Evolutionary conservation across 2,329 filamentous ascomycete genomes (phyloP).

Genomic region (Trichoderma harzianum): DNA sequence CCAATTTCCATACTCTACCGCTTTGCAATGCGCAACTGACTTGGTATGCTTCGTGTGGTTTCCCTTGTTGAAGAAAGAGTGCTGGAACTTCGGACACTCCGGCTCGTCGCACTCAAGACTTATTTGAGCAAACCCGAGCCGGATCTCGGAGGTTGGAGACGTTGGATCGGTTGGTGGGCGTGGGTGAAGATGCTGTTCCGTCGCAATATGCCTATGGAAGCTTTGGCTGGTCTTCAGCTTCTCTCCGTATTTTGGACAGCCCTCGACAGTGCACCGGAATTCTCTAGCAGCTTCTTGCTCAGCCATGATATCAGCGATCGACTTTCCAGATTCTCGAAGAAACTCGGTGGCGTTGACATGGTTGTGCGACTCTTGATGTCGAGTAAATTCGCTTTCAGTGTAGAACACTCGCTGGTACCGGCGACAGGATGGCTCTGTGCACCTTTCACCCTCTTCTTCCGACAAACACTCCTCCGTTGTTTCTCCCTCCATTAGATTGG

Average conservation of each 20-base stretch:
- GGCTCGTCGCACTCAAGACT: not conserved
- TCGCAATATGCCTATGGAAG: not conserved
- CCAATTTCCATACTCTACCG: not conserved
- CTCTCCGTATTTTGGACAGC: slow-evolving; percentile 18
- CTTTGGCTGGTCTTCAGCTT: slow-evolving; percentile 10
- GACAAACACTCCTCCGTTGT: not conserved
- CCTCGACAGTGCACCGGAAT: slow-evolving; percentile 19
- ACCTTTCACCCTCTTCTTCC: slow-evolving; percentile 4
- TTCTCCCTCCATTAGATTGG: not conserved
- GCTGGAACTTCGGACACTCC: not conserved
- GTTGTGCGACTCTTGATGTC: slow-evolving; percentile 18
- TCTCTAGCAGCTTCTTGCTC: slow-evolving; percentile 24
- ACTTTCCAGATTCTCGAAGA: not conserved
- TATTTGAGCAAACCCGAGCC: not conserved
- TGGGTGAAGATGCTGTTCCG: not conserved
- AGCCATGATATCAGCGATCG: not conserved
- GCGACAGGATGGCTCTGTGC: slow-evolving; percentile 6
- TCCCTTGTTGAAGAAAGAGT: not conserved
- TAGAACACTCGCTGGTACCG: slow-evolving; percentile 22
- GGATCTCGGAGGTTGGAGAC: not conserved
- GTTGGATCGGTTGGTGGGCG: not conserved
- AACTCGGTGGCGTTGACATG: slow-evolving; percentile 20
- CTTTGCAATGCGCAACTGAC: not conserved
- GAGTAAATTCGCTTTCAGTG: slow-evolving; percentile 3
- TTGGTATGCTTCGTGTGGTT: not conserved